These are phyloP conservation scores for Hydrangea macrophylla DNA, from an alignment of 148 eudicot species.

Conservation along the genomic window DNA sequence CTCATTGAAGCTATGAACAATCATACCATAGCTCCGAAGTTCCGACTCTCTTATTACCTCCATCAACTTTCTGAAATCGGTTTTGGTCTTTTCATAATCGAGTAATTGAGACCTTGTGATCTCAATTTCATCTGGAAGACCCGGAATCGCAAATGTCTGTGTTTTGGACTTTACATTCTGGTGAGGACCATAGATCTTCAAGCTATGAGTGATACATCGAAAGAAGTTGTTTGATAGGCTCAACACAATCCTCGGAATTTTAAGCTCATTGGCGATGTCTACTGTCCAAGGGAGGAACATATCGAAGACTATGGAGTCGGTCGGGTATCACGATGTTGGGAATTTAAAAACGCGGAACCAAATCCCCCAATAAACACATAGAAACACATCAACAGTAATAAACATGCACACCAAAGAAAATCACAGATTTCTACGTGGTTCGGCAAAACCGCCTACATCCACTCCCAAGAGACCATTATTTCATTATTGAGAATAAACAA, in stretches of 20 bases:
- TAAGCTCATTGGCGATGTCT: constrained; percentile 29
- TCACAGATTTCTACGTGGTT: no score
- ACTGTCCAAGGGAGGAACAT: constrained; percentile 26
- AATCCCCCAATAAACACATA: no score
- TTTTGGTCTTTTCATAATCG: constrained; percentile 2
- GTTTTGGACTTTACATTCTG: constrained; percentile 13
- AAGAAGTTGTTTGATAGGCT: constrained; percentile 24
- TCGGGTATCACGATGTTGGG: constrained; percentile 5
- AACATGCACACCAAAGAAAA: no score
- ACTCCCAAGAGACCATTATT: no score
- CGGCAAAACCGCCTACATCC: no score
- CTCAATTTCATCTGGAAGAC: constrained; percentile 28
- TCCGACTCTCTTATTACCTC: constrained; percentile 21
- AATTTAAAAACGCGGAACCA: no score
- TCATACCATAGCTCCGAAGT: constrained; percentile 27
- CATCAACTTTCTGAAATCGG: neutral
- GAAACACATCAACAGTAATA: no score
- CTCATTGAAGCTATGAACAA: constrained; percentile 36
- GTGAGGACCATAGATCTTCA: constrained; percentile 20
- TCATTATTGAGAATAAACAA: no score
- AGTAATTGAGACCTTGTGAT: constrained; percentile 20
- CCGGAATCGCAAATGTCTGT: constrained; percentile 28
- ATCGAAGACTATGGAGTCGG: constrained; percentile 37
- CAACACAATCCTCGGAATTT: constrained; percentile 33
- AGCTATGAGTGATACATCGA: constrained; percentile 6